Evolutionary conservation across 1,139 yeast genomes (phyloP).

Genomic region (Debaryomycetaceae sp.): DNA sequence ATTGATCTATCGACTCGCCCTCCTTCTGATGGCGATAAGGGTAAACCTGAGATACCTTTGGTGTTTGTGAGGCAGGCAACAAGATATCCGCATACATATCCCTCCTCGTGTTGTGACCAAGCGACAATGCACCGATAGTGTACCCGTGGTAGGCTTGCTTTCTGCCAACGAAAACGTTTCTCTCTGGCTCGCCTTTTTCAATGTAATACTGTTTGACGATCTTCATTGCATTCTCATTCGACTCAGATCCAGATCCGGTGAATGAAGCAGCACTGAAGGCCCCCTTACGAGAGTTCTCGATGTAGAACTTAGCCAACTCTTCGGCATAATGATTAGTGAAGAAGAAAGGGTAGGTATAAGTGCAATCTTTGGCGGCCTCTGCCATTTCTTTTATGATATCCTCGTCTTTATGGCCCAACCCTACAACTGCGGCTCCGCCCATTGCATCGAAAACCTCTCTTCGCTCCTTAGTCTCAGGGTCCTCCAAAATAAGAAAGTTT

Average conservation of each 20-base stretch:
- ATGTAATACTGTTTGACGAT: conserved; percentile 14
- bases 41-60: conserved; percentile 44
- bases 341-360: conserved; percentile 10
- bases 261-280: conserved; percentile 8
- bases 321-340: conserved; percentile 9
- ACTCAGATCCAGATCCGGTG: conserved; percentile 13
- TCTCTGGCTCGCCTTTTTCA: conserved; percentile 14
- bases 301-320: conserved; percentile 8
- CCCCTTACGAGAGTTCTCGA: conserved; percentile 6
- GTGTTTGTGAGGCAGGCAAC: conserved; percentile 36
- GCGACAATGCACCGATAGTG: conserved; percentile 15
- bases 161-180: conserved; percentile 13
- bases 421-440: conserved; percentile 64
- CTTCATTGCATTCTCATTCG: conserved; percentile 18
- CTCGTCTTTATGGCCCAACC: conserved; percentile 55
- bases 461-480: conserved; percentile 29
- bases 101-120: conserved; percentile 13
- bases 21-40: conserved; percentile 48
- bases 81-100: conserved; percentile 35
- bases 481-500: background rate
- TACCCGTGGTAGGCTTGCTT: conserved; percentile 19
- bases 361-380: conserved; percentile 38
- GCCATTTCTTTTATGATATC: conserved; percentile 45
- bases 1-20: conserved; percentile 48
- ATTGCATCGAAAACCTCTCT: conserved; percentile 46